These are phyloP conservation scores for Zhuliangozyma parablackwelliae DNA, from an alignment of 1,139 yeast genomes.

Conservation along the genomic window DNA sequence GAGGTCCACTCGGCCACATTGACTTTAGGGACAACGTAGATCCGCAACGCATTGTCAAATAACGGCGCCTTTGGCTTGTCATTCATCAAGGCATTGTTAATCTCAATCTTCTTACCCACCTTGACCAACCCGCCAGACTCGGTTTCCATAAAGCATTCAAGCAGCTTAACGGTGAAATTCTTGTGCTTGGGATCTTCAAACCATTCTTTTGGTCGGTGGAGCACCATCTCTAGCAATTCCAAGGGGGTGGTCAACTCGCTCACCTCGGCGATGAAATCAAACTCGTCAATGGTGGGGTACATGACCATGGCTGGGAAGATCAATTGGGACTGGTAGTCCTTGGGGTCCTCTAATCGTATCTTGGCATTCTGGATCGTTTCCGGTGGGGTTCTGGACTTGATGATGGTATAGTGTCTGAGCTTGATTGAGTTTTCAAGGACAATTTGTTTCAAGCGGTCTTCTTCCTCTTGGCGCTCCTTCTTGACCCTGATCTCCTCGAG, in stretches of 20 bases:
- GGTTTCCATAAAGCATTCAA: slow-evolving; percentile 82
- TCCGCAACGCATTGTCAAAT: slow-evolving; percentile 67
- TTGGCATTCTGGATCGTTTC: slow-evolving; percentile 45
- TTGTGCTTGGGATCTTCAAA: slow-evolving; percentile 60
- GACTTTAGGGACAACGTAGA: slow-evolving; percentile 76
- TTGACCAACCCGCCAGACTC: slow-evolving; percentile 78
- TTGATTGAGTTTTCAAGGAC: slow-evolving; percentile 51
- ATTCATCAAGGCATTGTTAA: slow-evolving; percentile 61
- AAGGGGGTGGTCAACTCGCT: slow-evolving; percentile 64
- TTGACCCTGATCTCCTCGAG: slow-evolving; percentile 26
- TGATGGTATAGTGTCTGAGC: slow-evolving; percentile 48
- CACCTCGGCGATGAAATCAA: slow-evolving; percentile 73
- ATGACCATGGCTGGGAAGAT: slow-evolving; percentile 75
- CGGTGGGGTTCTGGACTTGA: slow-evolving; percentile 49
- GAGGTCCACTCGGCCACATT: slow-evolving; percentile 63
- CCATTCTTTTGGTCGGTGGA: slow-evolving; percentile 69
- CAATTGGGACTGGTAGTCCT: slow-evolving; percentile 74
- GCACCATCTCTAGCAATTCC: slow-evolving; percentile 52
- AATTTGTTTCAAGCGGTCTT: slow-evolving; percentile 21
- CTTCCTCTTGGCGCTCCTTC: slow-evolving; percentile 31
- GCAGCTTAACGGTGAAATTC: slow-evolving; percentile 53
- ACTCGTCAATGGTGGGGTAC: slow-evolving; percentile 82
- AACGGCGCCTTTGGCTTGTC: slow-evolving; percentile 68
- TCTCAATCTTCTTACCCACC: slow-evolving; percentile 71
- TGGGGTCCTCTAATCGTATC: slow-evolving; percentile 59